Conservation (phyloP, 2,329 filamentous ascomycete species). For the Scytalidium sp. region DNA sequence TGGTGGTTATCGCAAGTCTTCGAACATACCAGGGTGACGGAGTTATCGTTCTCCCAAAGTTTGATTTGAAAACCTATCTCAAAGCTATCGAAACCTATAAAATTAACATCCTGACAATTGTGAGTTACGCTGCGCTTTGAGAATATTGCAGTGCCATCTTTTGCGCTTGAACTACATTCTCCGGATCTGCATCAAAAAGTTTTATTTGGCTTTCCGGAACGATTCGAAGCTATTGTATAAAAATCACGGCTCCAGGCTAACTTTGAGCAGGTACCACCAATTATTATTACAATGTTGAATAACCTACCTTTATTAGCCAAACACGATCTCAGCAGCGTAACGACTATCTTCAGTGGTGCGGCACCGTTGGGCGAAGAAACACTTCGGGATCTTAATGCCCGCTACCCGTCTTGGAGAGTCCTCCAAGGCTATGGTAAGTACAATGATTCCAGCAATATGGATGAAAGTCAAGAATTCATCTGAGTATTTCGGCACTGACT, state of each 20-base stretch:
- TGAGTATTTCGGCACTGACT: neutral
- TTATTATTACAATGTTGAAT: constrained; percentile 74
- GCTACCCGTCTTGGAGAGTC: constrained; percentile 63
- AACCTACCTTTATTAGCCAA: constrained; percentile 57
- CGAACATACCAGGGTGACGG: constrained; percentile 70
- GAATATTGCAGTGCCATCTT: neutral
- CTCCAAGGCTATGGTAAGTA: constrained; percentile 67
- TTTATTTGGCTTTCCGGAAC: no score
- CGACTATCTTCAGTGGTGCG: constrained; percentile 68
- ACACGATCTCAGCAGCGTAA: constrained; percentile 70
- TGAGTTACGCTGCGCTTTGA: no score
- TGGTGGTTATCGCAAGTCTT: constrained; percentile 67
- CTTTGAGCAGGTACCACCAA: constrained; percentile 65
- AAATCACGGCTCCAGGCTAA: no score
- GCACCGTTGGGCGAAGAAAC: constrained; percentile 76
- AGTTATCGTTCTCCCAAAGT: constrained; percentile 70
- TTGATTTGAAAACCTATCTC: constrained; percentile 67
- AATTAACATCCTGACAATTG: constrained; percentile 65
- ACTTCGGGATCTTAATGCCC: constrained; percentile 56
- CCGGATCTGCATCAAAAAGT: no score
- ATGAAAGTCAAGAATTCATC: neutral
- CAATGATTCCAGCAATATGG: neutral
- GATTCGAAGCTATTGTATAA: no score
- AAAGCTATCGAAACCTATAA: constrained; percentile 64
- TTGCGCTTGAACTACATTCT: neutral